A percentile compares a stretch with the other conserved stretches of the same genome.
These are phyloP conservation scores for Cyanophora paradoxa DNA, from an alignment of 78 protist species.

Conservation along the genomic window DNA sequence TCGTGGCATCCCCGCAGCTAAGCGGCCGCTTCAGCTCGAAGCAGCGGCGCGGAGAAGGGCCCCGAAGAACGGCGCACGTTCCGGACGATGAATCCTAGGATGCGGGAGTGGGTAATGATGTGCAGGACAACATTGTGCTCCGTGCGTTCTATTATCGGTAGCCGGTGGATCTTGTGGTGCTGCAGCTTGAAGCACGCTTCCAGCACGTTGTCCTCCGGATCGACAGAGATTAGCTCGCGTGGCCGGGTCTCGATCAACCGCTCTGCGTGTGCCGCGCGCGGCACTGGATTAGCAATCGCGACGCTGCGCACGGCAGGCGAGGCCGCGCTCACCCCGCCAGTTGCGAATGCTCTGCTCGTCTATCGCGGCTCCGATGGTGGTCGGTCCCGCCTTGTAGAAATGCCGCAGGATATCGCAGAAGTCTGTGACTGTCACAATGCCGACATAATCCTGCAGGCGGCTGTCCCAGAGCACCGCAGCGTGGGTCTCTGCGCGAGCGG, in stretches of 20 bases:
- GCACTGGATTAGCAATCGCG: too few relatives aligned
- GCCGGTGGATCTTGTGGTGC: conserved; percentile 37
- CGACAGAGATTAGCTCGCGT: neutral
- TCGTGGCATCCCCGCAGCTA: neutral
- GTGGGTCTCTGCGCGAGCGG: too few relatives aligned
- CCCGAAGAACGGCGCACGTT: neutral
- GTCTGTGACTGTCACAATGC: conserved; percentile 61
- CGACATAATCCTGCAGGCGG: conserved; percentile 18
- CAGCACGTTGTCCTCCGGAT: conserved; percentile 24
- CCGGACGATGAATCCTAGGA: conserved; percentile 25
- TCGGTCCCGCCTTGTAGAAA: conserved; percentile 8
- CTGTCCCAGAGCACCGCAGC: conserved; percentile 59
- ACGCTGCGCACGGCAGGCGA: too few relatives aligned
- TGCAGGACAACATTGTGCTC: conserved; percentile 17
- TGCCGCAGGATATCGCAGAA: conserved; percentile 33
- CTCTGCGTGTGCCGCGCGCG: too few relatives aligned
- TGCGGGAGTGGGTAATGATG: conserved; percentile 45
- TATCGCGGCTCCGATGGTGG: conserved; percentile 15
- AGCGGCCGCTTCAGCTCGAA: neutral
- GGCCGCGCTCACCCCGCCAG: conserved; percentile 48
- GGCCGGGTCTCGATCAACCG: neutral
- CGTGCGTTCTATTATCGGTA: conserved; percentile 48
- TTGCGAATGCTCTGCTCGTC: conserved; percentile 31
- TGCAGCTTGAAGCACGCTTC: conserved; percentile 14
- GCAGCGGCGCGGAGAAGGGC: neutral